Evolutionary conservation across 495 filamentous ascomycete species (phyloP).

Genomic region (Bacidia gigantensis): DNA sequence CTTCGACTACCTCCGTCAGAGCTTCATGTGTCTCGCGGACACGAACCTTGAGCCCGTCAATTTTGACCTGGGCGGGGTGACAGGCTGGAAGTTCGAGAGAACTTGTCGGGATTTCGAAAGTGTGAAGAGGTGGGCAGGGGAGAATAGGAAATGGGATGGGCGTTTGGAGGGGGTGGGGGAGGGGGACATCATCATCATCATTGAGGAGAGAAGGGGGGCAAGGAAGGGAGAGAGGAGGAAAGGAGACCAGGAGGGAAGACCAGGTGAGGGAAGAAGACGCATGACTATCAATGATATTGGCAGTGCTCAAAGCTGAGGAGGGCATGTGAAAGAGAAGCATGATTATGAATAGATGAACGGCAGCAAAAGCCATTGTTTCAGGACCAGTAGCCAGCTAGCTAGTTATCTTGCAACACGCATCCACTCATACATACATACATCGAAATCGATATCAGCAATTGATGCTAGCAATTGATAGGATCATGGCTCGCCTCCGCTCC

Average conservation of each 20-base stretch:
- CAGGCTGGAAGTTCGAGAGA: slow-evolving; percentile 11
- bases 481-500: no score
- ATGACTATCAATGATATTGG: no score
- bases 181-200: background rate
- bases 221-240: background rate
- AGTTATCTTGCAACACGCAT: no score
- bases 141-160: slow-evolving; percentile 2
- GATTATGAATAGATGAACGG: no score
- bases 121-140: slow-evolving; percentile 8
- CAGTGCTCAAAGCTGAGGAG: no score
- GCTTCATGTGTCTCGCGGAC: slow-evolving; percentile 21
- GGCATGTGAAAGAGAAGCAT: no score
- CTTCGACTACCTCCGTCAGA: slow-evolving; percentile 23
- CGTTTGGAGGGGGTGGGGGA: background rate
- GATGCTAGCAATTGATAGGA: no score
- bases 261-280: background rate
- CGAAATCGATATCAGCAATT: no score
- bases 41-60: slow-evolving; percentile 17
- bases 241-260: background rate
- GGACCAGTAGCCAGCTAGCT: no score
- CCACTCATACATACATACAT: no score
- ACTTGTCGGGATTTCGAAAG: slow-evolving; percentile 9
- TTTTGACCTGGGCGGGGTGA: slow-evolving; percentile 7
- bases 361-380: no score
- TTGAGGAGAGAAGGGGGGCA: background rate